Evolutionary conservation across 2,329 filamentous ascomycete genomes (phyloP).

Genomic region (Colletotrichum tanaceti): DNA sequence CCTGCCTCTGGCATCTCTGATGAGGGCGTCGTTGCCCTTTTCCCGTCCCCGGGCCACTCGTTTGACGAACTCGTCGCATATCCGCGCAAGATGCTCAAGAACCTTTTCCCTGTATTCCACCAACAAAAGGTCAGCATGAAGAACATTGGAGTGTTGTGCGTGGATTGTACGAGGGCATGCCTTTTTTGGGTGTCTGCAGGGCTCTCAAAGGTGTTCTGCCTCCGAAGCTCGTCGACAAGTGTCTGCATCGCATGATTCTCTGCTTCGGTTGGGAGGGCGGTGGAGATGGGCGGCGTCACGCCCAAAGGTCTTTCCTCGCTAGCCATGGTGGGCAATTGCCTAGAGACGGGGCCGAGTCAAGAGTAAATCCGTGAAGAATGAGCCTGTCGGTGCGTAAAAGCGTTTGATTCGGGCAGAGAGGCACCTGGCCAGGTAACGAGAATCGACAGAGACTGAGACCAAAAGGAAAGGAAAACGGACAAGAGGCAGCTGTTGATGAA

Average conservation of each 20-base stretch:
- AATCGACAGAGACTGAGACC: neutral
- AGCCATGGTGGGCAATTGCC: conserved; percentile 47
- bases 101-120: conserved; percentile 70
- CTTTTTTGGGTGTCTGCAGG: conserved; percentile 85
- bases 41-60: conserved; percentile 80
- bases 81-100: conserved; percentile 79
- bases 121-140: neutral
- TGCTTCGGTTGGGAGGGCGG: conserved; percentile 76
- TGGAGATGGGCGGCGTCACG: conserved; percentile 86
- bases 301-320: conserved; percentile 63
- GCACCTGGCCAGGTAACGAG: conserved; percentile 18
- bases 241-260: conserved; percentile 83
- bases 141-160: neutral
- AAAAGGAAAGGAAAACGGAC: neutral
- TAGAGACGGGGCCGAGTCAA: neutral
- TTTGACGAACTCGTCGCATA: conserved; percentile 88
- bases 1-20: conserved; percentile 88
- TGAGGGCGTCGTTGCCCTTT: conserved; percentile 76
- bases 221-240: conserved; percentile 85
- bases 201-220: conserved; percentile 91
- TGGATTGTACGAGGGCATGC: conserved; percentile 54
- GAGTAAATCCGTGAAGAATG: conserved; percentile 6
- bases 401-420: conserved; percentile 3
- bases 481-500: neutral
- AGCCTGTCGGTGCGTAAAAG: neutral